Evolutionary conservation across 257 asterid species (phyloP), one percentile per base, ranked within the genome.

Genomic region (Henckelia pumila): DNA sequence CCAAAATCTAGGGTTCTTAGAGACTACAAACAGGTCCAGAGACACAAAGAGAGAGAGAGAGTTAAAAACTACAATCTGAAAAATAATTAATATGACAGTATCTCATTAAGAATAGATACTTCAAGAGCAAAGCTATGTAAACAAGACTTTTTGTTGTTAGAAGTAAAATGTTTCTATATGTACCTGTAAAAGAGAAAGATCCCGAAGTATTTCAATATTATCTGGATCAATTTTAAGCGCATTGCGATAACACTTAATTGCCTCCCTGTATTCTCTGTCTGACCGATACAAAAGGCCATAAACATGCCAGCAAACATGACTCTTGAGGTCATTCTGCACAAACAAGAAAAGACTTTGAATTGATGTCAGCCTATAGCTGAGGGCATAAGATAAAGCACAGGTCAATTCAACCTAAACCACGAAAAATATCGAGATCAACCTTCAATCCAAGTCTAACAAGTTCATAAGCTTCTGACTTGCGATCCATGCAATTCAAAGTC

Each of bases 241-340:
- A 78, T 94, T 94, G 44, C 97, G 89, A 77, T 94, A 94, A 76
- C 99, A 91, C 78, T 94, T 94, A 71, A 94, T 94, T 67, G 99
- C 99, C 75, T 94, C 99, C 76, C 97, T 79, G 79, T 94, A 94
- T 77, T 94, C 99, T 84, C 99, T 87, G 80, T 94, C 99, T 1
- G 99, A 91, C 17, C 99, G 89, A 68, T 94, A 94, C 57, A 94
- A 78, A 72, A 94, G 99, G 65, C 99, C 99, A 77, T 86, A 94
- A 44, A 94, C 99, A 75, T 94, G 99, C 99, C 99, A 94, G 81
- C 99, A 94, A 64, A 94, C 95, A 80, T 94, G 99, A 78, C 99
- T 94, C 85, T 94, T 94, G 33, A 94, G 92, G 79, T 94, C 96
- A 91, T 94, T 94, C 99, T 94, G 96, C 89, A 73, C 40, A 85